Evolutionary conservation across 495 filamentous ascomycete genomes (phyloP), one percentile per base, ranked within the genome.

Genomic region (Neurospora hispaniola): DNA sequence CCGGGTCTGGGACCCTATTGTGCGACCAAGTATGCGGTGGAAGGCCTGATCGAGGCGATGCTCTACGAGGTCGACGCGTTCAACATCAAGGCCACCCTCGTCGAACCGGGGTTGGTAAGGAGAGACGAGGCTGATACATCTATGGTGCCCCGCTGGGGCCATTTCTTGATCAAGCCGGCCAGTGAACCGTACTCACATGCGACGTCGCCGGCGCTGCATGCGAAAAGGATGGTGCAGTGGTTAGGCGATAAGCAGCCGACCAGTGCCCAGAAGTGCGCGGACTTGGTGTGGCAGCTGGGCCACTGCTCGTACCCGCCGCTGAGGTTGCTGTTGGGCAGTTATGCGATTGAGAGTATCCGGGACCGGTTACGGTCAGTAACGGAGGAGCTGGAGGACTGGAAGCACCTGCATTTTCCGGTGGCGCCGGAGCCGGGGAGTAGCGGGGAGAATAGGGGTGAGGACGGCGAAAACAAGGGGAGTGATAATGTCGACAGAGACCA

Each of bases 381-480:
- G 54, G 96, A 99, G 81, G 96, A 99, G 85, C 90, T 96, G 77
- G 93, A 96, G 82, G 93, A 96, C 80, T 96, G 93, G 93, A 93
- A 93, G 75, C 88, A 93, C 79, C 81, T 96, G 11, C 93, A 92
- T 79, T 88, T 85, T 71, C 86, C 85, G 0, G 80, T 81, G 23
- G 78, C 83, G 3, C 77, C 84, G 5, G 78, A 82, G 14, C 27
- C 27, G 54, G 27, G 23, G 48, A 59, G 48, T 27, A 59, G 48
- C 11, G 48, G 48, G 6, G 54, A 66, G 31, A 66, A 66, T 35
- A 66, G 54, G 7, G 54, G 54, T 12, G 54, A 66, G 54, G 54
- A 27, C 0, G 54, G 54, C 14, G 54, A 66, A 38, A 66, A 66
- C 54, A 66, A 27, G 5, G 27, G 31, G 27, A 27, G 54, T 31